Conservation (phyloP, 2,329 filamentous ascomycete genomes). For the Pyricularia sp. region DNA sequence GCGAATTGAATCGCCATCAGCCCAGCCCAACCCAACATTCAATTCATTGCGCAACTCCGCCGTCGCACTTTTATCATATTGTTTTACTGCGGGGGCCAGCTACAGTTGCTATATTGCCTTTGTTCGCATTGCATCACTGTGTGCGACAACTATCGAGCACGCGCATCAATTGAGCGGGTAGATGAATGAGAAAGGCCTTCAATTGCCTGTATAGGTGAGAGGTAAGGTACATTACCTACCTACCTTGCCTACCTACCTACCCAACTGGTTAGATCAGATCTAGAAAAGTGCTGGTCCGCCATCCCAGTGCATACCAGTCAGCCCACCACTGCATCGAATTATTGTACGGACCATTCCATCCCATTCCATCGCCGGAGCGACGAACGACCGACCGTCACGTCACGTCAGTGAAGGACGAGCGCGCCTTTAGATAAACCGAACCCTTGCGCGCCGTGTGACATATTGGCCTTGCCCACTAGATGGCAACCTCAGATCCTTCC, state of each 20-base stretch:
- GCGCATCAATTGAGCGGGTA: not conserved
- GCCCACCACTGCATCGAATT: not conserved
- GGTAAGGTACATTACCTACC: too few species aligned
- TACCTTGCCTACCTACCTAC: too few species aligned
- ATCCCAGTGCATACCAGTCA: not conserved
- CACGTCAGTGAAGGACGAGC: not conserved
- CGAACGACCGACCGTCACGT: not conserved
- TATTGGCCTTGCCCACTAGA: conserved; percentile 10
- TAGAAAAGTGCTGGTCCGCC: not conserved
- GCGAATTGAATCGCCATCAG: not conserved
- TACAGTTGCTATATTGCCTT: not conserved
- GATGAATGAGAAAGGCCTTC: not conserved
- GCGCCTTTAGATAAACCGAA: not conserved
- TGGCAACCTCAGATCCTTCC: conserved; percentile 30
- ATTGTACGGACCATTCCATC: not conserved
- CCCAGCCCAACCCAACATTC: not conserved
- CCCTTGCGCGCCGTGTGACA: not conserved
- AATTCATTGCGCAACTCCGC: not conserved
- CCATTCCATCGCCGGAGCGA: not conserved
- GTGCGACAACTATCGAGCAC: not conserved
- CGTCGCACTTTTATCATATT: not conserved
- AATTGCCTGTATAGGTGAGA: not conserved
- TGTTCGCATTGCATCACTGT: not conserved
- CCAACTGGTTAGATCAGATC: not conserved
- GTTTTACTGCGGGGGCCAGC: not conserved